Conservation (phyloP, 257 asterid species). For the Fraxinus excelsior region DNA sequence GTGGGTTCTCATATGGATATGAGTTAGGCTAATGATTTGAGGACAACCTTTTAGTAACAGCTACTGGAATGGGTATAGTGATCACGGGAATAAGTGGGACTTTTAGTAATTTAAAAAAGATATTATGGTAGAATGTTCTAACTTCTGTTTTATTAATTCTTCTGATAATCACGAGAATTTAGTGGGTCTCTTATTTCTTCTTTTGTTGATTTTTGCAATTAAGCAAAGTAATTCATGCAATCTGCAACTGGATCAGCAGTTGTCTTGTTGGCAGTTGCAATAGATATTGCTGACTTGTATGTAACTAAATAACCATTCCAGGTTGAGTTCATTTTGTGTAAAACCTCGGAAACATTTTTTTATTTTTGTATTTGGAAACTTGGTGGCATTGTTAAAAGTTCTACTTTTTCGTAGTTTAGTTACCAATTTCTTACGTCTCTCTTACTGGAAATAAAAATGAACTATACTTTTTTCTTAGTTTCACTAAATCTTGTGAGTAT, state of each 20-base stretch:
- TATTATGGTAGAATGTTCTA: background rate
- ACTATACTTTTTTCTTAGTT: background rate
- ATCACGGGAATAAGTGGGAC: conserved; percentile 1
- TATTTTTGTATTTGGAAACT: background rate
- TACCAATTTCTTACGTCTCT: background rate
- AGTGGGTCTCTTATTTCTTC: background rate
- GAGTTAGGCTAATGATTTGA: background rate
- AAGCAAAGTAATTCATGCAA: background rate
- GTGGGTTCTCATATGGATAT: background rate
- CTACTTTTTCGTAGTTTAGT: background rate
- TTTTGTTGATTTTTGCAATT: background rate
- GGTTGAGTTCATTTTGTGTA: background rate
- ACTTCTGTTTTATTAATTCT: background rate
- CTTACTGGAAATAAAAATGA: background rate
- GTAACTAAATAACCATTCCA: background rate
- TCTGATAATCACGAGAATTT: background rate
- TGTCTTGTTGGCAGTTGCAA: background rate
- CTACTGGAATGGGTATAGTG: conserved; percentile 10
- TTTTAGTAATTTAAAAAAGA: background rate
- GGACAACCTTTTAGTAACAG: conserved; percentile 5
- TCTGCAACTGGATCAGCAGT: background rate
- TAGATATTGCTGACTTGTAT: background rate
- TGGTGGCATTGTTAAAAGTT: background rate
- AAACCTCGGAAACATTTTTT: background rate
- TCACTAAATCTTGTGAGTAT: background rate